A percentile compares a stretch with the other conserved stretches of the same genome.
Evolutionary conservation across 2,329 filamentous ascomycete species (phyloP).

Genomic region (Colletotrichum spaethianum): DNA sequence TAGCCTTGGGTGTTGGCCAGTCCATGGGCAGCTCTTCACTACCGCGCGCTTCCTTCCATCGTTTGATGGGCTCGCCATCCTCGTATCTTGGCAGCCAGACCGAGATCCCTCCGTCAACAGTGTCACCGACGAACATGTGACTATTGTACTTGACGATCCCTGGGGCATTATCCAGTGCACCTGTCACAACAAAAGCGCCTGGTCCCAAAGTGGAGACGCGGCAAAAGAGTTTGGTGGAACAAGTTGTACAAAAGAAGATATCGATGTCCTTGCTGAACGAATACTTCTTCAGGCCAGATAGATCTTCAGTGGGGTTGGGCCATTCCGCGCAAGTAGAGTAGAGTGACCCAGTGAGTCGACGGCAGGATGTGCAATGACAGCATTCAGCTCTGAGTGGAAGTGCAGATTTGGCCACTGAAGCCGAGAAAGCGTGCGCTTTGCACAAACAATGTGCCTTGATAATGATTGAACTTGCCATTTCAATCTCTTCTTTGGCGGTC

Average conservation of each 20-base stretch:
- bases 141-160: conserved; percentile 51
- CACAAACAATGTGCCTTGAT: conserved; percentile 58
- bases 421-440: conserved; percentile 57
- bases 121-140: conserved; percentile 65
- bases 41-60: conserved; percentile 46
- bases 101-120: conserved; percentile 65
- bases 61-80: conserved; percentile 45
- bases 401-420: conserved; percentile 48
- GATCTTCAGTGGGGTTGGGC: conserved; percentile 50
- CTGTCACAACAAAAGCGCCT: conserved; percentile 53
- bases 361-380: conserved; percentile 67
- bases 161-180: conserved; percentile 51
- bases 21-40: conserved; percentile 47
- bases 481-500: background rate
- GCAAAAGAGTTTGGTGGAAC: conserved; percentile 61
- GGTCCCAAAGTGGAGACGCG: conserved; percentile 31
- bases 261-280: conserved; percentile 51
- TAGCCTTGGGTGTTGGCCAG: conserved; percentile 47
- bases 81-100: conserved; percentile 57
- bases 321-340: conserved; percentile 55
- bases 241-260: conserved; percentile 59
- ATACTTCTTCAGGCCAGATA: conserved; percentile 53
- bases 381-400: conserved; percentile 58
- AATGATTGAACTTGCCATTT: background rate
- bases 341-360: conserved; percentile 59